A percentile compares a stretch with the other conserved stretches of the same genome.
Evolutionary conservation across 2,329 filamentous ascomycete species (phyloP).

Genomic region (Graphium sp.): DNA sequence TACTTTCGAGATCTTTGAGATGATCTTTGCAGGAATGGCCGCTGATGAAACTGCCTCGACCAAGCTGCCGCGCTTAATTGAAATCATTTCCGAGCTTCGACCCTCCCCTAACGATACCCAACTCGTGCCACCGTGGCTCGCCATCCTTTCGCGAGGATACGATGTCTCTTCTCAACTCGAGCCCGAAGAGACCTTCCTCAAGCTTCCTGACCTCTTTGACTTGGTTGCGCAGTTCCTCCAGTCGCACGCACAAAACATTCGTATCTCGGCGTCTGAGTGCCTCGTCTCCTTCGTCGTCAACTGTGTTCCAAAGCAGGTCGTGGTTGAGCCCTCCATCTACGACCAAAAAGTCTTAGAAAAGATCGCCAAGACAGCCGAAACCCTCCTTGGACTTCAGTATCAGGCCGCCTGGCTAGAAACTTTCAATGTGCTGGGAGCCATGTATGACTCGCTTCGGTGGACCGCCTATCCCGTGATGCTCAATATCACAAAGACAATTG

Average conservation of each 20-base stretch:
- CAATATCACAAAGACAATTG: conserved; percentile 61
- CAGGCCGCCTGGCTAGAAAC: conserved; percentile 91
- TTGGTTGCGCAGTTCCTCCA: conserved; percentile 69
- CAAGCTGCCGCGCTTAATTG: conserved; percentile 76
- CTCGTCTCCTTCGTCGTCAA: conserved; percentile 85
- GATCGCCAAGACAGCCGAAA: conserved; percentile 54
- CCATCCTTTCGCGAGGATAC: conserved; percentile 84
- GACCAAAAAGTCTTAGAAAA: conserved; percentile 84
- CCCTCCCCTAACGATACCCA: conserved; percentile 89
- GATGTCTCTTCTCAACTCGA: conserved; percentile 82
- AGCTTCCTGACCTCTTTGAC: conserved; percentile 69
- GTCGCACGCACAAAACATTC: conserved; percentile 81
- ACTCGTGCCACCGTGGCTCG: conserved; percentile 89
- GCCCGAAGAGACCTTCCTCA: conserved; percentile 81
- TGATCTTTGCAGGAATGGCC: conserved; percentile 86
- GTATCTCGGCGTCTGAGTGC: conserved; percentile 87
- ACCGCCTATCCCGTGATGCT: conserved; percentile 62
- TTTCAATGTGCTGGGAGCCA: conserved; percentile 71
- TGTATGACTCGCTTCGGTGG: conserved; percentile 82
- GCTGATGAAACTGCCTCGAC: conserved; percentile 71
- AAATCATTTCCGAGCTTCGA: conserved; percentile 81
- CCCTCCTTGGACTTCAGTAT: conserved; percentile 74
- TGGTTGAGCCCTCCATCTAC: conserved; percentile 78
- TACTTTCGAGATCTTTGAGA: conserved; percentile 92
- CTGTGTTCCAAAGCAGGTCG: conserved; percentile 67